Percentiles rank a stretch among this genome's conserved stretches.
Conservation (phyloP, 108 stramenopile genomes). For the Fistulifera solaris region DNA sequence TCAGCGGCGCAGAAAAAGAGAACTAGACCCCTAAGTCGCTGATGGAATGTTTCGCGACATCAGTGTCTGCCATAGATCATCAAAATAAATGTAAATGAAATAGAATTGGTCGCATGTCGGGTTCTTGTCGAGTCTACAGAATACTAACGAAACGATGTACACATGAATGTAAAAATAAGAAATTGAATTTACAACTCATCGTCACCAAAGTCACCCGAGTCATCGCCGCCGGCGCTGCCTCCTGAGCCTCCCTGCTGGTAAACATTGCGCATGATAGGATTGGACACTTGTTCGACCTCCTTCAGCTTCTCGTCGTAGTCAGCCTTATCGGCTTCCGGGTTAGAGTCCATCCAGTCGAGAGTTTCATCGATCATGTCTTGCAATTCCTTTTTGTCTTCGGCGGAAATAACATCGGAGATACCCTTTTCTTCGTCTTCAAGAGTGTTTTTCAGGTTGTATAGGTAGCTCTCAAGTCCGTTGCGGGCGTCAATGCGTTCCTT, state of each 20-base stretch:
- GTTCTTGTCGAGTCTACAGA: too few species aligned
- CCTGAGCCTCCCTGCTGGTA: conserved; percentile 78
- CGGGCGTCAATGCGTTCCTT: conserved; percentile 92
- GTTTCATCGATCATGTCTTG: conserved; percentile 82
- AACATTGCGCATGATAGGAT: conserved; percentile 89
- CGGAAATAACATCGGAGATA: conserved; percentile 55
- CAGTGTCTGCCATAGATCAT: too few species aligned
- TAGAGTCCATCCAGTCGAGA: conserved; percentile 94
- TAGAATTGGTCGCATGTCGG: too few species aligned
- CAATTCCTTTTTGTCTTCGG: conserved; percentile 90
- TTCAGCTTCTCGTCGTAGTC: conserved; percentile 93
- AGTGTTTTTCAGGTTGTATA: conserved; percentile 95
- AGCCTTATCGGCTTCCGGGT: conserved; percentile 89
- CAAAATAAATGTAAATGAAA: too few species aligned
- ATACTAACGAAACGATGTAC: too few species aligned
- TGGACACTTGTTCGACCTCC: conserved; percentile 88
- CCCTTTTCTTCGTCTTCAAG: conserved; percentile 59
- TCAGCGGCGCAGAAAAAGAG: too few species aligned
- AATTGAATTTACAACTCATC: not conserved
- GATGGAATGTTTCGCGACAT: too few species aligned
- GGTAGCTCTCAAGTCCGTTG: conserved; percentile 91
- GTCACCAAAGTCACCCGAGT: conserved; percentile 3
- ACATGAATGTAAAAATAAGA: too few species aligned
- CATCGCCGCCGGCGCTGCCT: conserved; percentile 23
- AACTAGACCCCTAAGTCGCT: too few species aligned